A percentile compares a stretch with the other conserved stretches of the same genome.
phyloP scores from a whole-genome alignment of 345 rosid genomes.

The Pugionium dolabratum region DNA sequence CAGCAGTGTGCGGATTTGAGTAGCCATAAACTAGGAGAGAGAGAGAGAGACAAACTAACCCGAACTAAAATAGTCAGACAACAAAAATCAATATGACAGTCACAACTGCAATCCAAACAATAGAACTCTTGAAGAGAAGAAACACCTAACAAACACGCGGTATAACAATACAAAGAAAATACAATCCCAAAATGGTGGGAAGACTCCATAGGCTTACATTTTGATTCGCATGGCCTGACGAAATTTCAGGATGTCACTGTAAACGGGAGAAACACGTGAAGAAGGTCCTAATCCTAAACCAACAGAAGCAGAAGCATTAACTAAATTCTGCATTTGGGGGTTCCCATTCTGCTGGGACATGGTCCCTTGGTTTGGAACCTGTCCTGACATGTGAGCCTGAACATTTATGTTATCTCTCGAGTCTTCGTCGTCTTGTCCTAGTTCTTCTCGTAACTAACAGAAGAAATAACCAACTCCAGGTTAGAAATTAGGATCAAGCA shows the following conservation, averaged over 20 bases:
- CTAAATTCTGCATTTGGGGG: constrained; percentile 67
- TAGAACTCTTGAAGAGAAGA: neutral
- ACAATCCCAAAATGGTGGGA: neutral
- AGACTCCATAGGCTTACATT: constrained; percentile 53
- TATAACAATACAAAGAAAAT: neutral
- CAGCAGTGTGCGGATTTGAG: constrained; percentile 5
- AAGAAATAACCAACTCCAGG: no score
- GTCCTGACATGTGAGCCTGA: constrained; percentile 70
- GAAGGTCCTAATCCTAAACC: constrained; percentile 29
- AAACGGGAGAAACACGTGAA: constrained; percentile 40
- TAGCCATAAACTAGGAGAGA: neutral
- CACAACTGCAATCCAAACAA: neutral
- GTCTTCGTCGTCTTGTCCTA: constrained; percentile 39
- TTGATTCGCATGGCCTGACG: constrained; percentile 52
- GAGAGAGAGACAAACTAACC: no score
- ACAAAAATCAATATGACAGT: neutral
- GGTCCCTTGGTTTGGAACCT: constrained; percentile 68
- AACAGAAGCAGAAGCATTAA: constrained; percentile 38
- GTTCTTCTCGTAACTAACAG: constrained; percentile 37
- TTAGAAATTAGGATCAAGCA: no score
- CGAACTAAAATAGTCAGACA: neutral
- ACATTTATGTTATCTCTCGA: constrained; percentile 57
- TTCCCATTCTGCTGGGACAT: constrained; percentile 74
- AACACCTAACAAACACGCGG: neutral
- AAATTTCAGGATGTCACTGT: constrained; percentile 50